These are phyloP conservation scores for Lentinula raphanica DNA, from an alignment of 768 basidiomycete species.

Conservation along the genomic window DNA sequence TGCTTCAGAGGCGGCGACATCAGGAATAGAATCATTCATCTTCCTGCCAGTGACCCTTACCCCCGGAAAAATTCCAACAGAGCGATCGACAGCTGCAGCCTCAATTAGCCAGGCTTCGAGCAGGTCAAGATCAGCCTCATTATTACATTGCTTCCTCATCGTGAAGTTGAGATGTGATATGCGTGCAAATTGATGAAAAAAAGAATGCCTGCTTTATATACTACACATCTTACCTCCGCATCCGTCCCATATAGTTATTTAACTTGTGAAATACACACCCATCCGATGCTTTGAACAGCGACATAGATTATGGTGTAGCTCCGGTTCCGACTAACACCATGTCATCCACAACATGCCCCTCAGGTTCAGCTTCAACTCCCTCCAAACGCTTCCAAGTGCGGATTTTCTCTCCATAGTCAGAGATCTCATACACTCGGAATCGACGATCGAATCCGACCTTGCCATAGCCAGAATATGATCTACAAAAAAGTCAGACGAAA, in stretches of 20 bases:
- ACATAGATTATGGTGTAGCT: slow-evolving; percentile 18
- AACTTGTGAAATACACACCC: too few relatives aligned
- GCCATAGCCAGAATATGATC: slow-evolving; percentile 80
- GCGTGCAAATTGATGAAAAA: background rate
- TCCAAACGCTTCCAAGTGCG: slow-evolving; percentile 81
- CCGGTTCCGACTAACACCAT: slow-evolving; percentile 56
- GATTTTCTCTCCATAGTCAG: slow-evolving; percentile 89
- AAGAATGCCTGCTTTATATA: background rate
- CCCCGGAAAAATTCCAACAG: slow-evolving; percentile 68
- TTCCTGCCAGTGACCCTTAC: slow-evolving; percentile 59
- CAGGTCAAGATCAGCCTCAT: too few relatives aligned
- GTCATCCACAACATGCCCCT: slow-evolving; percentile 42
- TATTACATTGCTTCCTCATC: too few relatives aligned
- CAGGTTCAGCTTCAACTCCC: slow-evolving; percentile 40
- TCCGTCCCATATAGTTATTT: background rate
- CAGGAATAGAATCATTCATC: slow-evolving; percentile 57
- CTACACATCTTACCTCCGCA: background rate
- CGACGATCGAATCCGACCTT: slow-evolving; percentile 85
- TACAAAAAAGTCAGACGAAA: slow-evolving; percentile 18
- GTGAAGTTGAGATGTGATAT: background rate
- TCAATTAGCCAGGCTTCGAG: slow-evolving; percentile 52
- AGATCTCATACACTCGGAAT: slow-evolving; percentile 84
- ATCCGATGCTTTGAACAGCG: background rate
- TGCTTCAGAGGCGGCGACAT: slow-evolving; percentile 73
- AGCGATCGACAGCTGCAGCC: slow-evolving; percentile 50